Evolutionary conservation across 2,329 filamentous ascomycete species (phyloP).

Genomic region (Aspergillus ochraceoroseus): DNA sequence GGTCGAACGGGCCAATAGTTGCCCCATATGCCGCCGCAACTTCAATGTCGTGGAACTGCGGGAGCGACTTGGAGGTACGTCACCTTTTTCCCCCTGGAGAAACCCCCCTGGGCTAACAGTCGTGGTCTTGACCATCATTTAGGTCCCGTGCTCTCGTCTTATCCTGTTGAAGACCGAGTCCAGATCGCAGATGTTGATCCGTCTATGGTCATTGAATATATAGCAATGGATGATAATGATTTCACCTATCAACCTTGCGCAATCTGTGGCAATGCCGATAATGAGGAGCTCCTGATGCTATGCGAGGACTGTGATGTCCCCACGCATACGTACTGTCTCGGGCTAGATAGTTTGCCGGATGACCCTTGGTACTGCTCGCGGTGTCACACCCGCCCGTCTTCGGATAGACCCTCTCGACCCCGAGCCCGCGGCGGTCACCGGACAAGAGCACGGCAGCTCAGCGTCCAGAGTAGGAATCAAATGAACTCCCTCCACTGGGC

Average conservation of each 20-base stretch:
- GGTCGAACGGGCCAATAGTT: slow-evolving; percentile 96
- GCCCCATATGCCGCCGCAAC: slow-evolving; percentile 86
- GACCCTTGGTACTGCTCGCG: slow-evolving; percentile 89
- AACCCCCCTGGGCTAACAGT: slow-evolving; percentile 11
- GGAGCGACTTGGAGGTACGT: slow-evolving; percentile 71
- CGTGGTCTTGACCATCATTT: slow-evolving; percentile 6
- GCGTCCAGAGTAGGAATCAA: slow-evolving; percentile 38
- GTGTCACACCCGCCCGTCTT: slow-evolving; percentile 53
- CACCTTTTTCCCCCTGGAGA: slow-evolving; percentile 15
- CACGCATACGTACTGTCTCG: slow-evolving; percentile 89
- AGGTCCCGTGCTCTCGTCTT: slow-evolving; percentile 57
- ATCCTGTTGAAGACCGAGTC: slow-evolving; percentile 49
- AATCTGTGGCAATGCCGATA: slow-evolving; percentile 73
- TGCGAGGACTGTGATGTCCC: slow-evolving; percentile 87
- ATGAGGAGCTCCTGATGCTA: slow-evolving; percentile 78
- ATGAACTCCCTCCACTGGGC: slow-evolving; percentile 59
- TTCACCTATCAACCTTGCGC: slow-evolving; percentile 74
- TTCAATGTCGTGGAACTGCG: slow-evolving; percentile 89
- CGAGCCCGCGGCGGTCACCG: slow-evolving; percentile 47
- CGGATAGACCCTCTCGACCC: slow-evolving; percentile 32
- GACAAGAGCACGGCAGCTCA: slow-evolving; percentile 45
- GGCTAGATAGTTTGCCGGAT: slow-evolving; percentile 68
- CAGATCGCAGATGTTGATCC: slow-evolving; percentile 83
- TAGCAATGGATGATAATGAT: slow-evolving; percentile 58
- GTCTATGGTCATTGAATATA: slow-evolving; percentile 65